Evolutionary conservation across 805 yeast species (phyloP), one percentile per base, ranked within the genome.

Genomic region (Jamesozyma gamospora): DNA sequence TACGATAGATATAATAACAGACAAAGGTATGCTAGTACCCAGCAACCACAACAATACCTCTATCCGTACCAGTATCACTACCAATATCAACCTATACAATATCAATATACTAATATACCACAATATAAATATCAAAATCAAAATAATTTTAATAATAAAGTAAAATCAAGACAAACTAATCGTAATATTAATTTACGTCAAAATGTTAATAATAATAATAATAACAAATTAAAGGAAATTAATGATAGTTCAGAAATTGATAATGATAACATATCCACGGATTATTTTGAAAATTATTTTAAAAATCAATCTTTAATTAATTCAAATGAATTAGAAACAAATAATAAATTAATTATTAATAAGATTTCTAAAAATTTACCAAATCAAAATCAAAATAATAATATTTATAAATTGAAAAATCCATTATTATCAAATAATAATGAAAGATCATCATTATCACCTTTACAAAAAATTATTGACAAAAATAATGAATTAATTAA

Each of bases 301-400:
- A 29, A 29, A 29, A 16, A 29, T n/a, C 32, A 29, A 15, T 13
- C 19, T 13, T 21, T 33, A 12, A 18, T 42, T 16, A 45, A 50
- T 34, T 39, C 49, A 9, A 37, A 41, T 29, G 30, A 31, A 25
- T 28, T 36, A 13, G 40, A 39, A 13, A n/a, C 13, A 13, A 28
- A 28, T 6, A 31, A 43, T 16, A 47, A 41, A 27, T 48, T 51
- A 2, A 40, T 46, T 13, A 49, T 51, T 15, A 42, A 44, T 21
- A 45, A 37, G 10, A 18, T 43, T 10, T 34, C 47, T 15, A 46
- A 38, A 28, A 33, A 30, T 11, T 12, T 35, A n/a, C 31, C 24
- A 5, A 17, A 34, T 6, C 27, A 34, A 3, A 12, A 35, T 17
- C 41, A 39, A 13, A 44, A 35, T 19, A 10, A n/a, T 9, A 14